These are phyloP conservation scores for Fusarium sp. DNA, from an alignment of 2,329 filamentous ascomycete species.

Conservation along the genomic window DNA sequence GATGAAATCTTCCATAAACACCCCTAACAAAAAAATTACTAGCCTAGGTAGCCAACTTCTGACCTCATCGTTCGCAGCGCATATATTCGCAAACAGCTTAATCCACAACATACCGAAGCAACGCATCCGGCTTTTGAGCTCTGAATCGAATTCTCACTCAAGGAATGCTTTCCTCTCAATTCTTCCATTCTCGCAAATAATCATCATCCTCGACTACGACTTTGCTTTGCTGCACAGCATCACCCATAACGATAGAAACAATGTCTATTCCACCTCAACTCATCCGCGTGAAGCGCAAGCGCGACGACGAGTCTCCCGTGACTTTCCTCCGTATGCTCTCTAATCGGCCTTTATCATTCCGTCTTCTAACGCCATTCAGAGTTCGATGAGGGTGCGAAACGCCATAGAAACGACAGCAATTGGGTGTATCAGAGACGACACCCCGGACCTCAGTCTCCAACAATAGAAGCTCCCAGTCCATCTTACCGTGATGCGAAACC, in stretches of 20 bases:
- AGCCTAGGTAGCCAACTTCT: conserved; percentile 18
- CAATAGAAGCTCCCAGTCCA: conserved; percentile 38
- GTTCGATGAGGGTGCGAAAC: conserved; percentile 64
- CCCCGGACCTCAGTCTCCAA: conserved; percentile 44
- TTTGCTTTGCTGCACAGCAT: not conserved
- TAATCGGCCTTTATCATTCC: conserved; percentile 1
- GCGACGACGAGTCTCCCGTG: conserved; percentile 64
- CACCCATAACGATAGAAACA: not conserved
- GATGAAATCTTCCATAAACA: conserved; percentile 6
- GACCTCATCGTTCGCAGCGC: conserved; percentile 31
- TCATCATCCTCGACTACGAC: not conserved
- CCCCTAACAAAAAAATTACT: not conserved
- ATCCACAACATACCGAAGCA: not conserved
- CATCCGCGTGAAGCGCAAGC: conserved; percentile 71
- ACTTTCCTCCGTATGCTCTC: conserved; percentile 64
- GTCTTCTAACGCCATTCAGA: conserved; percentile 51
- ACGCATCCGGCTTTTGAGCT: not conserved
- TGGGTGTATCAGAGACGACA: conserved; percentile 68
- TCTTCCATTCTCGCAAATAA: not conserved
- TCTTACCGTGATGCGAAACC: conserved; percentile 49
- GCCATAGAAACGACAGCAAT: conserved; percentile 61
- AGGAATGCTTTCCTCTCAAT: not conserved
- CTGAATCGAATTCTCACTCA: not conserved
- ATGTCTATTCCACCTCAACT: conserved; percentile 70
- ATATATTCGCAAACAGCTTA: conserved; percentile 3